phyloP scores from a whole-genome alignment of 2,329 filamentous ascomycete genomes.

The Penicillium oxalicum region DNA sequence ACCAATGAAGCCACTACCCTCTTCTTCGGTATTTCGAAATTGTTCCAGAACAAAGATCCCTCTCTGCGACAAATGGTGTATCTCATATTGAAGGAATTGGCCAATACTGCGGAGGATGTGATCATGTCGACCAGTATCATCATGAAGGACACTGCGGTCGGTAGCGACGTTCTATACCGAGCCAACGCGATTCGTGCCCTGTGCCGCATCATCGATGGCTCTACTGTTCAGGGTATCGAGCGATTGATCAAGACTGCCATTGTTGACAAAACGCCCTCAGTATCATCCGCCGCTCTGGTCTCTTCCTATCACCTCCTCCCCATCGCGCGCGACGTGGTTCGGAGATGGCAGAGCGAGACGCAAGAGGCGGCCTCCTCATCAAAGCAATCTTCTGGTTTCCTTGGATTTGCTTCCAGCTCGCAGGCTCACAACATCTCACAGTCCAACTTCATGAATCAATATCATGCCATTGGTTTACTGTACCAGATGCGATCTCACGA shows the following conservation, averaged over 20 bases:
- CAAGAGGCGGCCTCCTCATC: constrained; percentile 88
- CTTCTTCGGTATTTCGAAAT: constrained; percentile 98
- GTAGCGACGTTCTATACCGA: constrained; percentile 87
- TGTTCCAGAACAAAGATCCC: constrained; percentile 99
- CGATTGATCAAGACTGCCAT: constrained; percentile 98
- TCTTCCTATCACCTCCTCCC: constrained; percentile 97
- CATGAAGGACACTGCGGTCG: constrained; percentile 97
- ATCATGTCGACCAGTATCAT: constrained; percentile 99
- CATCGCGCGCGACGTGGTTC: constrained; percentile 89
- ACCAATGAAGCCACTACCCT: constrained; percentile 95
- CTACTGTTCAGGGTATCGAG: constrained; percentile 95
- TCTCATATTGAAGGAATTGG: constrained; percentile 94
- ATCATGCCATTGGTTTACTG: constrained; percentile 92
- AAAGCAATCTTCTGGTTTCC: constrained; percentile 84
- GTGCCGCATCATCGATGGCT: constrained; percentile 93
- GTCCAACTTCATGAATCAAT: constrained; percentile 96
- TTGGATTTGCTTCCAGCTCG: constrained; percentile 80
- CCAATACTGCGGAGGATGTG: constrained; percentile 91
- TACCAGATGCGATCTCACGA: constrained; percentile 98
- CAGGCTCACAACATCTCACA: constrained; percentile 65
- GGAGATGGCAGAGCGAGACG: constrained; percentile 97
- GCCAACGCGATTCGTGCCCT: constrained; percentile 93
- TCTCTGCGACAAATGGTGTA: constrained; percentile 98
- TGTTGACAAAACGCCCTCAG: constrained; percentile 96
- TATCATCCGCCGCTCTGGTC: constrained; percentile 90